These are phyloP conservation scores for Vicia sativa DNA, from an alignment of 306 rosid genomes.

Conservation along the genomic window DNA sequence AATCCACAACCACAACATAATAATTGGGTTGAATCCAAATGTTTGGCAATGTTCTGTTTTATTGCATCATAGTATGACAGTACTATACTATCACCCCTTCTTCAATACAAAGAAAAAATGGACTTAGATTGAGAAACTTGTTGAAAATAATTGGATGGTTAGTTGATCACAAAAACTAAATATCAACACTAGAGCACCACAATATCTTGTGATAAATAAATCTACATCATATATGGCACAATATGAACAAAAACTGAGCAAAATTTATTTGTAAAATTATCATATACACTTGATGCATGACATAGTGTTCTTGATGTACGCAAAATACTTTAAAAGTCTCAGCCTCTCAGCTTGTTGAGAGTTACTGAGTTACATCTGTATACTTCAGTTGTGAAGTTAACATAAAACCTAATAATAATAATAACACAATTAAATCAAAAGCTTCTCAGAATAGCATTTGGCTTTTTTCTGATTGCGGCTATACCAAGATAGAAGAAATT, in stretches of 20 bases:
- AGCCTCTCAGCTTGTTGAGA: constrained; percentile 48
- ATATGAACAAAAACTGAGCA: constrained; percentile 34
- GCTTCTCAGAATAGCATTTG: constrained; percentile 50
- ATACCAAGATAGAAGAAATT: constrained; percentile 44
- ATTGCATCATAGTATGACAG: too few species aligned
- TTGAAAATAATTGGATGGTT: too few species aligned
- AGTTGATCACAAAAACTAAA: background rate
- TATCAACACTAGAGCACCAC: background rate
- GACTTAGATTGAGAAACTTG: too few species aligned
- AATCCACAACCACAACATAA: too few species aligned
- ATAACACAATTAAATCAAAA: constrained; percentile 28
- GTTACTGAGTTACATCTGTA: constrained; percentile 38
- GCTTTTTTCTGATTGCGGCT: constrained; percentile 46
- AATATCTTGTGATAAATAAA: background rate
- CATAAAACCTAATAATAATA: background rate
- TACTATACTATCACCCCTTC: too few species aligned
- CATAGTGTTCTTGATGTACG: constrained; percentile 34
- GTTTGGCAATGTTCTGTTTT: too few species aligned
- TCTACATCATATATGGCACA: background rate
- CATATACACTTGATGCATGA: constrained; percentile 30
- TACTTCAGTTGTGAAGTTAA: constrained; percentile 7
- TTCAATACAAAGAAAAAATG: too few species aligned
- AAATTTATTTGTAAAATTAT: constrained; percentile 29
- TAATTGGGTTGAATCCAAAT: too few species aligned
- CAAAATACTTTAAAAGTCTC: constrained; percentile 34